Percentiles rank a stretch among this genome's conserved stretches.
Conservation (phyloP, 2,329 filamentous ascomycete genomes). For the Colletotrichum orbiculare region DNA sequence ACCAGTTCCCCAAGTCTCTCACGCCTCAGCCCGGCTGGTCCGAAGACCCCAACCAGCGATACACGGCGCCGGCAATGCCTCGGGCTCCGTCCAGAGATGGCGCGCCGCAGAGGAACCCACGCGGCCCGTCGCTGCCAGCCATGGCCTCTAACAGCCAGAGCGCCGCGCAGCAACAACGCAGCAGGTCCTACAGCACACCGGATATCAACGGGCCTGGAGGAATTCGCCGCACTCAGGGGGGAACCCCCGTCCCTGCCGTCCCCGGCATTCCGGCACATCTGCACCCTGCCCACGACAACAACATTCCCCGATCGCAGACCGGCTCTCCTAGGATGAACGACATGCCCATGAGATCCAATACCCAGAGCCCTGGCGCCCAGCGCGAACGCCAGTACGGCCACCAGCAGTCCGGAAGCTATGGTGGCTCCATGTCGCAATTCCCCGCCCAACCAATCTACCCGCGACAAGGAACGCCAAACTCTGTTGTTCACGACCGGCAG, state of each 20-base stretch:
- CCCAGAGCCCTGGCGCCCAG: constrained; percentile 76
- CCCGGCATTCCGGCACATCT: constrained; percentile 81
- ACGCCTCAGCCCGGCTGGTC: constrained; percentile 74
- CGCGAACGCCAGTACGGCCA: constrained; percentile 64
- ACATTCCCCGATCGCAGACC: constrained; percentile 81
- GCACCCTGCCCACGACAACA: constrained; percentile 68
- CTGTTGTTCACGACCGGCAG: constrained; percentile 49
- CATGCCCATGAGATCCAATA: constrained; percentile 74
- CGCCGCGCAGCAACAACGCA: constrained; percentile 74
- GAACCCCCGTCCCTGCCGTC: constrained; percentile 72
- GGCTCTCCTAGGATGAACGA: constrained; percentile 79
- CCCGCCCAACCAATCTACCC: constrained; percentile 65
- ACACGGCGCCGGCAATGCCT: constrained; percentile 88
- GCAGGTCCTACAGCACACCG: constrained; percentile 93
- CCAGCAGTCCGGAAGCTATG: constrained; percentile 60
- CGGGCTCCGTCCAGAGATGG: constrained; percentile 84
- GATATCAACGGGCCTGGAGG: constrained; percentile 83
- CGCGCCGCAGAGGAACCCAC: constrained; percentile 73
- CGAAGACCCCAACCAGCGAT: constrained; percentile 80
- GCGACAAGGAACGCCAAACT: constrained; percentile 58
- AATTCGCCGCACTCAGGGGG: constrained; percentile 65
- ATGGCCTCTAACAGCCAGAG: constrained; percentile 70
- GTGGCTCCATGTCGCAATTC: constrained; percentile 66
- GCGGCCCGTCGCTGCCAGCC: constrained; percentile 83
- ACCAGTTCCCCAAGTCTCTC: constrained; percentile 79